A percentile compares a stretch with the other conserved stretches of the same genome.
These are phyloP conservation scores for Plectosphaerella sp. DNA, from an alignment of 2,329 filamentous ascomycete genomes.

Conservation along the genomic window DNA sequence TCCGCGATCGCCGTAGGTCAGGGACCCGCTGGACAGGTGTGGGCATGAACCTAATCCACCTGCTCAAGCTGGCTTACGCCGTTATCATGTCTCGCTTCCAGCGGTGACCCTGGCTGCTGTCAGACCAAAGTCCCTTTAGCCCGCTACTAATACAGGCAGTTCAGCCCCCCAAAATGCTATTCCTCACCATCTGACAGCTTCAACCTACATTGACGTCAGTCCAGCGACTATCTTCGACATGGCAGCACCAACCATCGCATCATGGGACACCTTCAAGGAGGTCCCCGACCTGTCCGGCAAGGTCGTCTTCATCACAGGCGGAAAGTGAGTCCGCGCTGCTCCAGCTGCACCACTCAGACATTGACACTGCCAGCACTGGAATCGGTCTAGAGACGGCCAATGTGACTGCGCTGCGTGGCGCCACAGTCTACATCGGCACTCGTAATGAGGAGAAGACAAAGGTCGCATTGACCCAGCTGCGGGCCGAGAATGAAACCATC, in stretches of 20 bases:
- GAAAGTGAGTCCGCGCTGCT: slow-evolving; percentile 11
- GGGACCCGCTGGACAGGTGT: no score
- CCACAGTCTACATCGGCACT: slow-evolving; percentile 19
- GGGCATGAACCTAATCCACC: no score
- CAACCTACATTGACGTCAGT: no score
- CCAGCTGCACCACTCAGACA: background rate
- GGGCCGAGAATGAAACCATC: slow-evolving; percentile 7
- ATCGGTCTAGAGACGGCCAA: slow-evolving; percentile 18
- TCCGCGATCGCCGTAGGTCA: no score
- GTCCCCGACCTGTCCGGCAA: slow-evolving; percentile 17
- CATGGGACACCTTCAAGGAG: slow-evolving; percentile 10
- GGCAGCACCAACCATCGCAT: background rate
- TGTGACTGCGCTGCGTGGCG: slow-evolving; percentile 16
- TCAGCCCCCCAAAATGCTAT: no score
- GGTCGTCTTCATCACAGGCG: slow-evolving; percentile 19
- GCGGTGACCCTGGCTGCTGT: no score
- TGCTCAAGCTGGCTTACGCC: no score
- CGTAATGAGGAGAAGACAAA: slow-evolving; percentile 15
- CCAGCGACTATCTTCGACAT: no score
- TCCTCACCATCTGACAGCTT: no score
- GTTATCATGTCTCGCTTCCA: no score
- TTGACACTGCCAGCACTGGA: slow-evolving; percentile 11
- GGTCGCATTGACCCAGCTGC: slow-evolving; percentile 5
- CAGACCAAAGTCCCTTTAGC: no score
- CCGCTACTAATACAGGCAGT: no score